Percentiles rank a stretch among this genome's conserved stretches.
These are phyloP conservation scores for Xylaria cubensis DNA, from an alignment of 495 filamentous ascomycete genomes.

Conservation along the genomic window DNA sequence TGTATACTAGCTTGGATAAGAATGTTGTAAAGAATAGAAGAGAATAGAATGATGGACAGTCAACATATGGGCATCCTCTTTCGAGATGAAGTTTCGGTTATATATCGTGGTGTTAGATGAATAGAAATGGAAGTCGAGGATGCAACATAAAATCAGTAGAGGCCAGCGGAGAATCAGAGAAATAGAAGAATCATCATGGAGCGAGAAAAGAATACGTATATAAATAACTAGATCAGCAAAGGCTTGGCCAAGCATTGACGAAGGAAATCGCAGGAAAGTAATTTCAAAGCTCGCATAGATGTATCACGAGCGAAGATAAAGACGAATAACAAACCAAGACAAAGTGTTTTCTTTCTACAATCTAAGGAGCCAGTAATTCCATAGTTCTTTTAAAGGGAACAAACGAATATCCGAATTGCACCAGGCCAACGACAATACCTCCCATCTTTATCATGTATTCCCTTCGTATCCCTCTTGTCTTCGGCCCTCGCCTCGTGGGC, in stretches of 20 bases:
- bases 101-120: neutral
- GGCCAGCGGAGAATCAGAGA: neutral
- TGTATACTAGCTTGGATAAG: conserved; percentile 14
- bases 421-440: neutral
- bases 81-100: neutral
- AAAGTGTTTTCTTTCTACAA: conserved; percentile 12
- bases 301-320: conserved; percentile 12
- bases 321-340: conserved; percentile 1
- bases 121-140: neutral
- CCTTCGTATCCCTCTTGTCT: neutral
- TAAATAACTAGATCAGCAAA: neutral
- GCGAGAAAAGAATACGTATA: neutral
- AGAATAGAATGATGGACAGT: neutral
- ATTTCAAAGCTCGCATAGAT: neutral
- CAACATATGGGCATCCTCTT: neutral
- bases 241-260: neutral
- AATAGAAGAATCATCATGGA: neutral
- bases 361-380: neutral
- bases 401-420: neutral
- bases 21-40: neutral
- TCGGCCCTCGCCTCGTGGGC: neutral
- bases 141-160: neutral
- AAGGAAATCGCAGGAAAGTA: neutral
- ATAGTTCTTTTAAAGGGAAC: neutral
- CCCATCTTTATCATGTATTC: neutral